These are phyloP conservation scores for Bretschneidera sinensis DNA, from an alignment of 345 rosid genomes.

Conservation along the genomic window DNA sequence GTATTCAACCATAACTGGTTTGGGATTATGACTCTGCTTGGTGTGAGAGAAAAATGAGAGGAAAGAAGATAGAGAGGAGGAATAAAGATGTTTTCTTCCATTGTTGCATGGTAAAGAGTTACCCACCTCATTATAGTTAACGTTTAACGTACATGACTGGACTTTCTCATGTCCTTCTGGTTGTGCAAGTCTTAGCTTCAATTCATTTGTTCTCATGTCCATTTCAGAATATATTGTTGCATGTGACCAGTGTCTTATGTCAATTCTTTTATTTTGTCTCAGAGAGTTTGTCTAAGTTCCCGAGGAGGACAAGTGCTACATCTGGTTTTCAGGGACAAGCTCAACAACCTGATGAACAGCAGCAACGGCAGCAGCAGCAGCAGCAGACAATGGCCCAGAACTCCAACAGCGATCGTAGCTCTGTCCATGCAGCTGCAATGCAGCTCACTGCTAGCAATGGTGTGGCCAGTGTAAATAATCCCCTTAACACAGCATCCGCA, in stretches of 20 bases:
- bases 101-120: neutral
- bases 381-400: conserved; percentile 45
- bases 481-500: conserved; percentile 48
- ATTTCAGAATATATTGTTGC: neutral
- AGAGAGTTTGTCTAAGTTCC: conserved; percentile 97
- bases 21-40: no score
- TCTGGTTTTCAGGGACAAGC: conserved; percentile 47
- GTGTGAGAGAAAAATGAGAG: no score
- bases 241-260: neutral
- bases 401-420: conserved; percentile 43
- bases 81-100: no score
- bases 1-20: no score
- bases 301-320: conserved; percentile 61
- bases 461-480: conserved; percentile 45
- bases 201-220: neutral
- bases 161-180: no score
- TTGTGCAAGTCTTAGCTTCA: neutral
- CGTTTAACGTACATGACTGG: no score
- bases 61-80: no score
- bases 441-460: conserved; percentile 54
- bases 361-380: conserved; percentile 41
- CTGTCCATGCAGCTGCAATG: conserved; percentile 43
- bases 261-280: conserved; percentile 1
- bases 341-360: conserved; percentile 66
- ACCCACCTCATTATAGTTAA: no score